A percentile compares a stretch with the other conserved stretches of the same genome.
Conservation (phyloP, 495 filamentous ascomycete genomes). For the Parathielavia hyrcaniae region DNA sequence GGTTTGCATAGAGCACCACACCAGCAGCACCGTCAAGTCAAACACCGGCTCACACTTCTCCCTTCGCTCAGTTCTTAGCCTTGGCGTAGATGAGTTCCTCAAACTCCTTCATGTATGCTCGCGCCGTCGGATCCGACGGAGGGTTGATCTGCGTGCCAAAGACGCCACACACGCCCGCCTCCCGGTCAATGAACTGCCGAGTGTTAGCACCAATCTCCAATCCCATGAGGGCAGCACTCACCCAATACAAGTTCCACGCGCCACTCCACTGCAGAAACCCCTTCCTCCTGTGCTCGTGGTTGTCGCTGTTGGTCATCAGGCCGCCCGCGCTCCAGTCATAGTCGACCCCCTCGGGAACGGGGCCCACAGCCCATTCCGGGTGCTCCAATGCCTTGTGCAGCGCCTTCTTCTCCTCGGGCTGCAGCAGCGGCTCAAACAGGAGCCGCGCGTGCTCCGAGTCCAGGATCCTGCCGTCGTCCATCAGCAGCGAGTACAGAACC, state of each 20-base stretch:
- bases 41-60: too few species aligned
- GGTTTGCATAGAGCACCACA: too few species aligned
- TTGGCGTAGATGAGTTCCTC: constrained; percentile 30
- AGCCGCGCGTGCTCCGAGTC: constrained; percentile 20
- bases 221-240: constrained; percentile 15
- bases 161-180: constrained; percentile 30
- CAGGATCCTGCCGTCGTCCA: constrained; percentile 32
- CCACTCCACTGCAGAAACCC: constrained; percentile 38
- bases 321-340: constrained; percentile 35
- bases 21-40: too few species aligned
- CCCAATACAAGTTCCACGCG: constrained; percentile 31
- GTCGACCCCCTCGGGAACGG: constrained; percentile 21
- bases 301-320: constrained; percentile 24
- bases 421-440: constrained; percentile 32
- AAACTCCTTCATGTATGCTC: constrained; percentile 28
- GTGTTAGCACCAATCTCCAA: constrained; percentile 7
- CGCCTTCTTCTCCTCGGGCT: constrained; percentile 16
- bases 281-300: constrained; percentile 23
- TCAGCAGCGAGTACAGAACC: constrained; percentile 27
- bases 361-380: constrained; percentile 26
- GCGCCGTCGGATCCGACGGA: constrained; percentile 24
- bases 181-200: constrained; percentile 34
- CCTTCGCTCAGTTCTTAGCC: not conserved
- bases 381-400: constrained; percentile 19
- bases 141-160: constrained; percentile 32